Evolutionary conservation across 345 rosid species (phyloP).

Genomic region (Boechera divaricarpa): DNA sequence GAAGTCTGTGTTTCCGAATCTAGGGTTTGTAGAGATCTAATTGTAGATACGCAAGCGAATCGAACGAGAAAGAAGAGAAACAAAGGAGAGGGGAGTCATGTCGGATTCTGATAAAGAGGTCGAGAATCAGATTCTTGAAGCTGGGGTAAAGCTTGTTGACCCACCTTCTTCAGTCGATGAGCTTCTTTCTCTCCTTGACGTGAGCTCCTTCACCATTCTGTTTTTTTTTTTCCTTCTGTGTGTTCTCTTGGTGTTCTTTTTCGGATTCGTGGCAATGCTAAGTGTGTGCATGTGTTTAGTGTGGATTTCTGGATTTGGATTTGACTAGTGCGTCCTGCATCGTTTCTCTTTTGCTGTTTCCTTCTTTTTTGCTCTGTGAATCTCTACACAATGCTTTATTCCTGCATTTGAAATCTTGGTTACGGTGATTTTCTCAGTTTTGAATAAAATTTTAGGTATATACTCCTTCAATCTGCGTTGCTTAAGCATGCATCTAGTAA

Average conservation of each 20-base stretch:
- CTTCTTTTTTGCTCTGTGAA: constrained; percentile 10
- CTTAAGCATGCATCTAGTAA: background rate
- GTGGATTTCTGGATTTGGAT: constrained; percentile 21
- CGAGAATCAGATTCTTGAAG: constrained; percentile 67
- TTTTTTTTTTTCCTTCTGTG: background rate
- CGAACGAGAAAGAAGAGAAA: constrained; percentile 15
- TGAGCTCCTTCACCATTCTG: constrained; percentile 46
- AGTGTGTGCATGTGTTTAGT: constrained; percentile 35
- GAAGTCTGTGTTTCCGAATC: constrained; percentile 26
- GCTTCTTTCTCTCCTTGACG: constrained; percentile 86
- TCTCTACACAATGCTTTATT: constrained; percentile 16
- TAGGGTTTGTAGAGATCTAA: constrained; percentile 43
- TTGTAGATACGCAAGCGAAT: constrained; percentile 26
- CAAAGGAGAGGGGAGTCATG: constrained; percentile 44
- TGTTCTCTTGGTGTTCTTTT: background rate
- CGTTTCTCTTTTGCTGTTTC: background rate
- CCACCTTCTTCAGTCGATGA: constrained; percentile 75
- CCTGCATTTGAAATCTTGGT: constrained; percentile 8
- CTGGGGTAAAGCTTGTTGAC: constrained; percentile 69
- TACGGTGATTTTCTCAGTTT: constrained; percentile 5
- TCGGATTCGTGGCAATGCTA: constrained; percentile 11
- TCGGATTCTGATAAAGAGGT: constrained; percentile 67
- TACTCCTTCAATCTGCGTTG: background rate
- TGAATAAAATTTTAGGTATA: background rate
- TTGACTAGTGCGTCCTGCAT: background rate